Evolutionary conservation across 352 stramenopile genomes (phyloP).

Genomic region (Phytophthora quininea): DNA sequence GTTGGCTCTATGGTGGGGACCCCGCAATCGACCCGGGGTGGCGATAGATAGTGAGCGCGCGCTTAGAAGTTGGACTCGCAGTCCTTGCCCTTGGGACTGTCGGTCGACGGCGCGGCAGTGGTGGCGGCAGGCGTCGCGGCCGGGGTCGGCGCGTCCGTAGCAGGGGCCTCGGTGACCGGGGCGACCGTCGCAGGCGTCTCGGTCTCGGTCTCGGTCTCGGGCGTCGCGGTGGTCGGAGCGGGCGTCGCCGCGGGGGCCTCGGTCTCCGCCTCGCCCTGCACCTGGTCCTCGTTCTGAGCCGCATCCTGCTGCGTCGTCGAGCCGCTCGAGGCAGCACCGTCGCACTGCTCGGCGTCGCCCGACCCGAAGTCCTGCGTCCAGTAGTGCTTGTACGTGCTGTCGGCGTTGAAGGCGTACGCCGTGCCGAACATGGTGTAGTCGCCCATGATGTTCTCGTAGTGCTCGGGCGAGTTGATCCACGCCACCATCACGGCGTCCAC

Average conservation of each 20-base stretch:
- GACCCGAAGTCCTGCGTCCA: conserved; percentile 69
- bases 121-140: conserved; percentile 4
- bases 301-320: conserved; percentile 18
- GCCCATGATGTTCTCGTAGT: conserved; percentile 47
- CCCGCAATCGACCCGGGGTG: background rate
- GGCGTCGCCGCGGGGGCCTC: background rate
- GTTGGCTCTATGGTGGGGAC: conserved; percentile 7
- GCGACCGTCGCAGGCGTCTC: conserved; percentile 9
- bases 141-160: conserved; percentile 1
- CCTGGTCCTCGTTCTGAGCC: conserved; percentile 22
- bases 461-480: conserved; percentile 45
- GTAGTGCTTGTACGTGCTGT: conserved; percentile 47
- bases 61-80: conserved; percentile 31
- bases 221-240: background rate
- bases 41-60: background rate
- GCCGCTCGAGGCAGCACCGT: conserved; percentile 11
- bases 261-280: conserved; percentile 17
- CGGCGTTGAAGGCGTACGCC: conserved; percentile 36
- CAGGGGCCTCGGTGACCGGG: conserved; percentile 13
- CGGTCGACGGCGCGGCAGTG: background rate
- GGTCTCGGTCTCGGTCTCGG: conserved; percentile 6
- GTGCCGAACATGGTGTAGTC: conserved; percentile 47
- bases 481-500: conserved; percentile 43
- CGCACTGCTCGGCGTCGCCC: conserved; percentile 36
- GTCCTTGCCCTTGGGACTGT: conserved; percentile 24